Conservation (phyloP, 148 eudicot species). For the Camellia japonica region DNA sequence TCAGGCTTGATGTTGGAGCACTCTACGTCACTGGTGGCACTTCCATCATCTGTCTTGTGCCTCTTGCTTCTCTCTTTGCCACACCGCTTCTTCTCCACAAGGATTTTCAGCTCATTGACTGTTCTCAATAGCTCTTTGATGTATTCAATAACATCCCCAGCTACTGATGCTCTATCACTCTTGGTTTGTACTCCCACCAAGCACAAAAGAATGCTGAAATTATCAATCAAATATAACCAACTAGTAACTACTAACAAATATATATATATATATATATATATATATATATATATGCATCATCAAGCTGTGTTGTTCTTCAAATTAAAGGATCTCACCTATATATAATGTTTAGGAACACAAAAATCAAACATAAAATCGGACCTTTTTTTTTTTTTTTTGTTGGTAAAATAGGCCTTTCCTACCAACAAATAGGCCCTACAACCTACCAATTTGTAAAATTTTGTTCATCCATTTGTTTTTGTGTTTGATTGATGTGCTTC, state of each 20-base stretch:
- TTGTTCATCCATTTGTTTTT: too few species aligned
- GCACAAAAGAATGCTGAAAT: not conserved
- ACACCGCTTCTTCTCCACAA: conserved; percentile 69
- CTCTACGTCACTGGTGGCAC: conserved; percentile 17
- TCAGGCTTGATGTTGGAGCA: conserved; percentile 33
- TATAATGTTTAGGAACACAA: not conserved
- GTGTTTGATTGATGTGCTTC: too few species aligned
- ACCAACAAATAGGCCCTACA: too few species aligned
- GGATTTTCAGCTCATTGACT: conserved; percentile 60
- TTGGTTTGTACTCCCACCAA: conserved; percentile 12
- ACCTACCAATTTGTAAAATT: too few species aligned
- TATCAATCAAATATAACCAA: not conserved
- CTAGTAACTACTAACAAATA: not conserved
- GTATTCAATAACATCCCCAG: conserved; percentile 71
- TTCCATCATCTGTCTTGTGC: conserved; percentile 39
- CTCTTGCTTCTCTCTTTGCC: conserved; percentile 59
- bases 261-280: not conserved
- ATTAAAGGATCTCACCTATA: not conserved
- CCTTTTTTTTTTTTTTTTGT: too few species aligned
- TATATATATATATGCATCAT: not conserved
- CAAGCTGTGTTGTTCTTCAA: not conserved
- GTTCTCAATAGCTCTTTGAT: conserved; percentile 68
- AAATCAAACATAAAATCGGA: too few species aligned
- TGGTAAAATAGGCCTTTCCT: too few species aligned
- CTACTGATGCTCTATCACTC: conserved; percentile 81